phyloP scores from a whole-genome alignment of 2,329 filamentous ascomycete genomes.

The Nemania bipapillata region DNA sequence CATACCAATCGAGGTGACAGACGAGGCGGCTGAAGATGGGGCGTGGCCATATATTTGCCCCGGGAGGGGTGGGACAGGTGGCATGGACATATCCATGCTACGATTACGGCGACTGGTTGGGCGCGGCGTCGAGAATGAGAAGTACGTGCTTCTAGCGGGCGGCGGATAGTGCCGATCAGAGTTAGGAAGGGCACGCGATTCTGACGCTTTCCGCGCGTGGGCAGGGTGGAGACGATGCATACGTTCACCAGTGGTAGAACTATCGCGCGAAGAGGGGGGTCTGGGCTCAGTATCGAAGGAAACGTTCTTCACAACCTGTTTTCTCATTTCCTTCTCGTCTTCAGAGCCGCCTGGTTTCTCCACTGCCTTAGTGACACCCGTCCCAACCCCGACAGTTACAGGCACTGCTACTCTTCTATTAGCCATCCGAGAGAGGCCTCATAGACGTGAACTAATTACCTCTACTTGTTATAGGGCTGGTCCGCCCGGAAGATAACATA shows the following conservation, averaged over 20 bases:
- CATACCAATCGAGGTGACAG: conserved; percentile 44
- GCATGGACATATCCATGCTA: conserved; percentile 29
- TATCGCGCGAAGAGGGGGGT: conserved; percentile 37
- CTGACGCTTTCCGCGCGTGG: conserved; percentile 39
- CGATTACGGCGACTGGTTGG: conserved; percentile 39
- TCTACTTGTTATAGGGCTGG: conserved; percentile 40
- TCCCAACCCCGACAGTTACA: conserved; percentile 29
- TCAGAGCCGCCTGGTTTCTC: conserved; percentile 41
- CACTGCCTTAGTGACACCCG: conserved; percentile 35
- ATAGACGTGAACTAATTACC: conserved; percentile 41
- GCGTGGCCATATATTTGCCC: conserved; percentile 35
- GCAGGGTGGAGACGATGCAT: conserved; percentile 42
- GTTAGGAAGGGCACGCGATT: conserved; percentile 30
- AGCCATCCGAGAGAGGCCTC: conserved; percentile 38
- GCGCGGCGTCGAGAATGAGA: conserved; percentile 46
- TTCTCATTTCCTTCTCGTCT: conserved; percentile 43
- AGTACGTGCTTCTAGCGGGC: conserved; percentile 44
- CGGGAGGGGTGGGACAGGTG: conserved; percentile 22
- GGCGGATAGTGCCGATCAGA: conserved; percentile 46
- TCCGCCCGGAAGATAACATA: conserved; percentile 34
- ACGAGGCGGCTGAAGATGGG: conserved; percentile 45
- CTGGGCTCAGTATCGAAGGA: conserved; percentile 34
- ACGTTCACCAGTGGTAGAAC: conserved; percentile 39
- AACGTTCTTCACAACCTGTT: conserved; percentile 30
- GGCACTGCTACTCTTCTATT: conserved; percentile 33